phyloP scores from a whole-genome alignment of 2,329 filamentous ascomycete genomes.

The Fusarium palustre region DNA sequence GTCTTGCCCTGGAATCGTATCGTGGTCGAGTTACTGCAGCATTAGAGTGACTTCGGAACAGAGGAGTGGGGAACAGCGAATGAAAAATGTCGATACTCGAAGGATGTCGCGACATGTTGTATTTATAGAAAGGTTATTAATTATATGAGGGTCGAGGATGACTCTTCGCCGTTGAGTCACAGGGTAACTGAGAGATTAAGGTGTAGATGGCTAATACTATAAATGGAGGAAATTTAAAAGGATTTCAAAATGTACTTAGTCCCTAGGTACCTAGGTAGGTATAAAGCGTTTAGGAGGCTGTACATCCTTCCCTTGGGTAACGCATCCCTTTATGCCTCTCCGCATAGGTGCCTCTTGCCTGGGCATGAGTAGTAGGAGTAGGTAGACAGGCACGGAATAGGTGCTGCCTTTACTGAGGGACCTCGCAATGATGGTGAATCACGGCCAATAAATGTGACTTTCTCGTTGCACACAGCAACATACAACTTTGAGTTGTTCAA shows the following conservation, averaged over 20 bases:
- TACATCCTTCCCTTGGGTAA: background rate
- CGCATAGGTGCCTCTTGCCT: background rate
- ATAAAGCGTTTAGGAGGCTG: background rate
- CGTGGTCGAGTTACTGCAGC: background rate
- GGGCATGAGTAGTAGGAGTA: too few species aligned
- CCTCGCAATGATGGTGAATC: background rate
- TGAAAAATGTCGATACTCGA: background rate
- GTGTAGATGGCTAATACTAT: background rate
- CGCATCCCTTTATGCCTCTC: background rate
- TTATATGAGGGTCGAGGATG: conserved; percentile 19
- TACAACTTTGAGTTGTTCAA: background rate
- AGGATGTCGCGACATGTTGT: background rate
- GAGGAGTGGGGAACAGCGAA: background rate
- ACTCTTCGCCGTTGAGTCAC: conserved; percentile 44
- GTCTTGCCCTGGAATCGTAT: background rate
- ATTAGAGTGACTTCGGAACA: background rate
- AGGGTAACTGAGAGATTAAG: background rate
- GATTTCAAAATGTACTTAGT: background rate
- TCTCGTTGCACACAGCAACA: background rate
- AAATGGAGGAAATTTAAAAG: background rate
- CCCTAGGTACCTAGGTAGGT: background rate
- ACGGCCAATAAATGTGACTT: background rate
- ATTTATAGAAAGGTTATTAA: background rate
- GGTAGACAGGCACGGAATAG: background rate
- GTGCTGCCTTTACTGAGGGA: background rate